These are phyloP conservation scores for Neotropicomus parvogracilis DNA, from an alignment of 1,284 basidiomycete species.

Conservation along the genomic window DNA sequence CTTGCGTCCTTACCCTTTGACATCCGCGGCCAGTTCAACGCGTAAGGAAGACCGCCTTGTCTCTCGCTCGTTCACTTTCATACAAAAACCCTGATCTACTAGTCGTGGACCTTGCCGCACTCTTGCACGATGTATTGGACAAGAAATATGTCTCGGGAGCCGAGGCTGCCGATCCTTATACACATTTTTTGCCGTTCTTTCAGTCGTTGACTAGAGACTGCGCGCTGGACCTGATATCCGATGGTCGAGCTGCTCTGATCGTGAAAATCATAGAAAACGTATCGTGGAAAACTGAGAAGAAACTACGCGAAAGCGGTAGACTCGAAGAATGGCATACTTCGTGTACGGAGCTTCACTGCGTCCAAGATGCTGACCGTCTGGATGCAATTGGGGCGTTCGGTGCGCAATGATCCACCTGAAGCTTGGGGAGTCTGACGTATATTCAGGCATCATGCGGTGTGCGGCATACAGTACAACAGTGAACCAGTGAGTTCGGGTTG, in stretches of 20 bases:
- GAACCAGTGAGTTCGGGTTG: constrained; percentile 47
- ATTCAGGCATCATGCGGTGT: constrained; percentile 76
- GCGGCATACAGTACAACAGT: constrained; percentile 74
- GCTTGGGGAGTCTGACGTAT: neutral
- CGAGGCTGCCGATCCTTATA: constrained; percentile 57
- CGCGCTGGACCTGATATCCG: constrained; percentile 53
- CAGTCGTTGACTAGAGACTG: constrained; percentile 37
- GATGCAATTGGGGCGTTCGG: constrained; percentile 93
- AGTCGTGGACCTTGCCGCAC: constrained; percentile 77
- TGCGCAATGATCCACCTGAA: constrained; percentile 31
- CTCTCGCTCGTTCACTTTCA: constrained; percentile 53
- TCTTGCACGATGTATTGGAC: constrained; percentile 88
- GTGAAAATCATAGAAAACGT: constrained; percentile 74
- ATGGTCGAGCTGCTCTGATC: constrained; percentile 57
- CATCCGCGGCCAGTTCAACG: constrained; percentile 59
- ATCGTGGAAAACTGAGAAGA: constrained; percentile 84
- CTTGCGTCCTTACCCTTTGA: constrained; percentile 1
- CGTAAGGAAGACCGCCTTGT: constrained; percentile 73
- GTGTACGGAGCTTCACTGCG: constrained; percentile 84
- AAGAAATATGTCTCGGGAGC: constrained; percentile 73
- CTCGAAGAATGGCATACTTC: constrained; percentile 71
- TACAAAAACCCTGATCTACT: constrained; percentile 57
- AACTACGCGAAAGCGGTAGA: constrained; percentile 48
- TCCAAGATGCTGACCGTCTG: constrained; percentile 89
- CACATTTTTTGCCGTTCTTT: constrained; percentile 69